Evolutionary conservation across 2,329 filamentous ascomycete genomes (phyloP).

Genomic region (Venturia pyrina): DNA sequence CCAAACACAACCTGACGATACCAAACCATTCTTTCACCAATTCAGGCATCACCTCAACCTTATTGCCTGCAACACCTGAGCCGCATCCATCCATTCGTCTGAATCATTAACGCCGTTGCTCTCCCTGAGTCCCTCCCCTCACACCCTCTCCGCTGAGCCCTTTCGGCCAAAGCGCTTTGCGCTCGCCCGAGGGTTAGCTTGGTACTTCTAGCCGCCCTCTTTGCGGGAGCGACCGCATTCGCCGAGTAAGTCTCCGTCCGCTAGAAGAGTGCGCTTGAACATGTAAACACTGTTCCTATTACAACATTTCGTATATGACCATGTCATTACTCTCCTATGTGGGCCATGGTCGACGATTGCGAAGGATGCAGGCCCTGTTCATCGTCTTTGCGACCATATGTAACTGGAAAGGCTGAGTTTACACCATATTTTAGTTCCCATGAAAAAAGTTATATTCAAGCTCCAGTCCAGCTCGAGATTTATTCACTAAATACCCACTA

Average conservation of each 20-base stretch:
- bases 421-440: not conserved
- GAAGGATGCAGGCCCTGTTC: too few species aligned
- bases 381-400: not conserved
- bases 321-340: not conserved
- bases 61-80: not conserved
- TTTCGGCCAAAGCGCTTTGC: not conserved
- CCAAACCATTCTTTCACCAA: not conserved
- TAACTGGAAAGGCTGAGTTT: not conserved
- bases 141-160: too few species aligned
- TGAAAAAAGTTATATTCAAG: not conserved
- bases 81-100: not conserved
- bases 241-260: not conserved
- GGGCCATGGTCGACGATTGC: not conserved
- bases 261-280: not conserved
- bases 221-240: not conserved
- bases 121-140: not conserved
- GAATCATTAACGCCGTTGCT: not conserved
- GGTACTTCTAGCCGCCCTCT: not conserved
- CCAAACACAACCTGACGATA: not conserved
- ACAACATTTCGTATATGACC: not conserved
- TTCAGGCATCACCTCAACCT: not conserved
- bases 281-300: not conserved
- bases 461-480: not conserved
- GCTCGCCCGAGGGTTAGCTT: not conserved
- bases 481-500: not conserved